Evolutionary conservation across 1,139 yeast species (phyloP).

Genomic region (Entelexis paramagnoliae): DNA sequence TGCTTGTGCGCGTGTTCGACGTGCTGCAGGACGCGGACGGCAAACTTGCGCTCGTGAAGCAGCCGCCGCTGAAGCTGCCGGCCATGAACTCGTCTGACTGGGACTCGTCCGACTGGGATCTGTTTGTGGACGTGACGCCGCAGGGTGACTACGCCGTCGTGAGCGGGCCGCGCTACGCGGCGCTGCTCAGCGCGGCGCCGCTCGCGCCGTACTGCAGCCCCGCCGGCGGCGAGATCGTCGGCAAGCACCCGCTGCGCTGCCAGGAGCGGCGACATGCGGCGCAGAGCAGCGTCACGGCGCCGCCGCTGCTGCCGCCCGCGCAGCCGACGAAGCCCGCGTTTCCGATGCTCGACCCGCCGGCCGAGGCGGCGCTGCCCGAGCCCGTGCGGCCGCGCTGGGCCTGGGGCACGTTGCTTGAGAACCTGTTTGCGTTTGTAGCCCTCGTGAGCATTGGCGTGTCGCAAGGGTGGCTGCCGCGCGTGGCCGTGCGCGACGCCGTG

Average conservation of each 20-base stretch:
- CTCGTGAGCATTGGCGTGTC: conserved; percentile 33
- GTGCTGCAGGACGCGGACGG: conserved; percentile 30
- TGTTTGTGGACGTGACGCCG: conserved; percentile 57
- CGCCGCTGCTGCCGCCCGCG: conserved; percentile 14
- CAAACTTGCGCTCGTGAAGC: conserved; percentile 33
- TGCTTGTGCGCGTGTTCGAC: conserved; percentile 66
- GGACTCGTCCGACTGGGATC: conserved; percentile 35
- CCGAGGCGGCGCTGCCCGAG: background rate
- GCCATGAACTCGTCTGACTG: conserved; percentile 2
- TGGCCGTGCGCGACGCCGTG: background rate
- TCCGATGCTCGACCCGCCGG: conserved; percentile 16
- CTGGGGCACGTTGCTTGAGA: conserved; percentile 6
- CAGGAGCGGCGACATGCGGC: conserved; percentile 14
- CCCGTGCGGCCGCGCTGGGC: background rate
- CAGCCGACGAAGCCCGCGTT: background rate
- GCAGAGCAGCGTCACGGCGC: conserved; percentile 7
- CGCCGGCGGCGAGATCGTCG: conserved; percentile 12
- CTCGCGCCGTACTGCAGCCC: conserved; percentile 14
- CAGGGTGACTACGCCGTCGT: conserved; percentile 21
- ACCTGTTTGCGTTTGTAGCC: conserved; percentile 35
- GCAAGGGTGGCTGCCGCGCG: conserved; percentile 29
- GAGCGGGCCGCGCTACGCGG: conserved; percentile 16
- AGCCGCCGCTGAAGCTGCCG: conserved; percentile 26
- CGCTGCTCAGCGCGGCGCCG: conserved; percentile 13
- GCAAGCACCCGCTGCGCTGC: conserved; percentile 25